Evolutionary conservation across 345 rosid genomes (phyloP).

Genomic region (Luvunga scandens): DNA sequence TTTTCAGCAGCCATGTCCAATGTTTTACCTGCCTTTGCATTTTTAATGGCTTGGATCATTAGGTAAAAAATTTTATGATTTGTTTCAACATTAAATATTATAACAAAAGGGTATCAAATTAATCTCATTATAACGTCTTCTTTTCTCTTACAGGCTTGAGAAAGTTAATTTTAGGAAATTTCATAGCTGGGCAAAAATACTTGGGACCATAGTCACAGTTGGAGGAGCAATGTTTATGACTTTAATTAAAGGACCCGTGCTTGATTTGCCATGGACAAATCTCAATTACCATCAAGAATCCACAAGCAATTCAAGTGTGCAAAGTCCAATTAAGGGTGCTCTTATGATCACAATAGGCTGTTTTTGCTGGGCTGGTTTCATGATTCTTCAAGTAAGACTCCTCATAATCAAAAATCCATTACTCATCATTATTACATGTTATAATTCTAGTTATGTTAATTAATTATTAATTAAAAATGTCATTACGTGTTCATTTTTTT

Average conservation of each 20-base stretch:
- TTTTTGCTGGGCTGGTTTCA: constrained; percentile 57
- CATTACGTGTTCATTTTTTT: background rate
- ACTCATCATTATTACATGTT: background rate
- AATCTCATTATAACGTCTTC: background rate
- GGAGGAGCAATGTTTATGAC: constrained; percentile 97
- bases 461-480: background rate
- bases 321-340: constrained; percentile 61
- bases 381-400: constrained; percentile 56
- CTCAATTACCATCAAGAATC: constrained; percentile 18
- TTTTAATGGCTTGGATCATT: constrained; percentile 78
- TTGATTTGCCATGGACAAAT: constrained; percentile 74
- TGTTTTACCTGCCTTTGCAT: constrained; percentile 80
- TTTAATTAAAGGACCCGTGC: constrained; percentile 51
- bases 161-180: constrained; percentile 48
- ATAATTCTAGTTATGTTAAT: background rate
- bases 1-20: constrained; percentile 78
- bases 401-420: background rate
- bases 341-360: constrained; percentile 47
- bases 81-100: background rate
- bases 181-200: constrained; percentile 75
- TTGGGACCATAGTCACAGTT: constrained; percentile 81
- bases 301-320: constrained; percentile 18
- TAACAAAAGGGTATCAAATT: background rate
- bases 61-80: constrained; percentile 33
- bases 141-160: constrained; percentile 54